Evolutionary conservation across 106 monocot species (phyloP).

Genomic region (Narthecium ossifragum): DNA sequence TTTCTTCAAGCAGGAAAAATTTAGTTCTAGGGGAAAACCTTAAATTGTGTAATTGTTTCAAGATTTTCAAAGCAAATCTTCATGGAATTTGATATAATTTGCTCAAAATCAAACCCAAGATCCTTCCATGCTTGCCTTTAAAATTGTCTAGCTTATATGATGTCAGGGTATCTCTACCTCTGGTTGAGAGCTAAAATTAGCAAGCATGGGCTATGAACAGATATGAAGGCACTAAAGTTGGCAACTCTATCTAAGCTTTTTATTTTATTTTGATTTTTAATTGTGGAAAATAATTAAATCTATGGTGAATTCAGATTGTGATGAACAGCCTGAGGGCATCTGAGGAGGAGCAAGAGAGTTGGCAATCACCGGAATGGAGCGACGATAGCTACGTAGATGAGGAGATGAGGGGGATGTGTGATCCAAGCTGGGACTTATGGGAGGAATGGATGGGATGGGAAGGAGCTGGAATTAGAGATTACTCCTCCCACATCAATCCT

Average conservation of each 20-base stretch:
- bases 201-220: too few species aligned
- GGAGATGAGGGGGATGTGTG: constrained; percentile 42
- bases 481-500: constrained; percentile 70
- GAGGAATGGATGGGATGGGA: constrained; percentile 97
- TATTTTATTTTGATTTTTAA: background rate
- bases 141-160: too few species aligned
- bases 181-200: too few species aligned
- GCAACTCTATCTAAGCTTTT: too few species aligned
- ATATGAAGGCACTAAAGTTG: too few species aligned
- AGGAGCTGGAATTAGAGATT: constrained; percentile 64
- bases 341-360: constrained; percentile 18
- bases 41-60: too few species aligned
- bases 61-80: too few species aligned
- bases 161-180: too few species aligned
- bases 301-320: constrained; percentile 31
- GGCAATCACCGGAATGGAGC: constrained; percentile 15
- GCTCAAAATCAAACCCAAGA: too few species aligned
- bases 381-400: constrained; percentile 22
- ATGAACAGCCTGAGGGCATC: constrained; percentile 47
- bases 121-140: too few species aligned
- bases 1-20: background rate
- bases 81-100: too few species aligned
- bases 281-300: background rate
- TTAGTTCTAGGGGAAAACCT: too few species aligned
- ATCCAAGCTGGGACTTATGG: constrained; percentile 56